phyloP scores from a whole-genome alignment of 2,329 filamentous ascomycete genomes.

The Colletotrichum sp. region DNA sequence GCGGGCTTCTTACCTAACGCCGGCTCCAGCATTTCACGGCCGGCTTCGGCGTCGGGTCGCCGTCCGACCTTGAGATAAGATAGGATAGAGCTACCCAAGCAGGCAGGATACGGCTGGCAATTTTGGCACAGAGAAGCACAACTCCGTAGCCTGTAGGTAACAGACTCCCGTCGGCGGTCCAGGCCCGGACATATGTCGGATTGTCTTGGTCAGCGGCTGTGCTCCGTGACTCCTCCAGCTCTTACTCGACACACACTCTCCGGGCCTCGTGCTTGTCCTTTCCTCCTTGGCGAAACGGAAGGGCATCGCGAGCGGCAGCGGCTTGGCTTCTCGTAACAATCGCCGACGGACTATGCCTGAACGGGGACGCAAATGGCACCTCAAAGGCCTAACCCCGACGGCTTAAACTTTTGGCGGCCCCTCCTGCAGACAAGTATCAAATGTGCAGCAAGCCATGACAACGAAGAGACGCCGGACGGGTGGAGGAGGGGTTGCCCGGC shows the following conservation, averaged over 20 bases:
- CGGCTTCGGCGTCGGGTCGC: not conserved
- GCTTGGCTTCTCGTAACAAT: slow-evolving; percentile 9
- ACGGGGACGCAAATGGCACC: not conserved
- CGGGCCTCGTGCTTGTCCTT: not conserved
- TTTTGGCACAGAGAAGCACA: not conserved
- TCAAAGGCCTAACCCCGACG: slow-evolving; percentile 20
- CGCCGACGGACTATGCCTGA: slow-evolving; percentile 12
- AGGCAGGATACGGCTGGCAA: not conserved
- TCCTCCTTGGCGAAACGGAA: slow-evolving; percentile 10
- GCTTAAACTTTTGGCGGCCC: not conserved
- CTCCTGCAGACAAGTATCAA: not conserved
- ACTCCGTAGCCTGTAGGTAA: not conserved
- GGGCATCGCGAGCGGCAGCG: not conserved
- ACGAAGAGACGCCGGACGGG: not conserved
- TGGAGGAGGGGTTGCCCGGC: not conserved
- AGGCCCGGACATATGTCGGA: slow-evolving; percentile 20
- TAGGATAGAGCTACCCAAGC: slow-evolving; percentile 7
- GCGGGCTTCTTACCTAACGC: not conserved
- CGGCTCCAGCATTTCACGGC: not conserved
- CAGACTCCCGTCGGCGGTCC: not conserved
- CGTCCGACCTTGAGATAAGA: slow-evolving; percentile 10
- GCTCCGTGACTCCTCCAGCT: not conserved
- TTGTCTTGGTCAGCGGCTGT: not conserved
- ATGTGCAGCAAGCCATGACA: not conserved
- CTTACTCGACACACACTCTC: not conserved